phyloP scores from a whole-genome alignment of 257 asterid genomes.

The Primulina huaijiensis region DNA sequence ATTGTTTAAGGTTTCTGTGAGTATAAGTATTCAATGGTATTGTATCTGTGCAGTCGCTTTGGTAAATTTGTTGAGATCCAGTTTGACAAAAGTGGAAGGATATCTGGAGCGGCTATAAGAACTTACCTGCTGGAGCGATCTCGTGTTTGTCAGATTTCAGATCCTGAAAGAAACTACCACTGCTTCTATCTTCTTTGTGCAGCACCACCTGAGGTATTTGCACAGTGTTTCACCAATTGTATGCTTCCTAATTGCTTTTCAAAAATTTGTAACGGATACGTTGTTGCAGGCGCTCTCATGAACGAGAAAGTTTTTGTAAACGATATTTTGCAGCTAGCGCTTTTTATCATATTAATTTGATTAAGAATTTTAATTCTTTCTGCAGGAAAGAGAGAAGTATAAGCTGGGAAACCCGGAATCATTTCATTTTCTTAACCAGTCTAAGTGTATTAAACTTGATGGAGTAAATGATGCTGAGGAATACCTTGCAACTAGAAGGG shows the following conservation, averaged over 20 bases:
- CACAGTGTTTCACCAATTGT: not conserved
- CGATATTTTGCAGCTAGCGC: constrained; percentile 12
- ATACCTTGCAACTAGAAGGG: constrained; percentile 93
- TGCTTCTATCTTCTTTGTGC: constrained; percentile 98
- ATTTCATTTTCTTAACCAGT: constrained; percentile 89
- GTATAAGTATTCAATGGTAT: constrained; percentile 21
- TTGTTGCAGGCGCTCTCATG: constrained; percentile 17
- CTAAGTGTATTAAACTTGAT: constrained; percentile 75
- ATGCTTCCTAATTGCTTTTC: constrained; percentile 13
- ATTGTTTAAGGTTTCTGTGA: constrained; percentile 12
- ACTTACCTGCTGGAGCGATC: constrained; percentile 98
- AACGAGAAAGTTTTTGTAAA: constrained; percentile 1
- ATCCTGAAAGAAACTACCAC: constrained; percentile 97
- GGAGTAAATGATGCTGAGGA: constrained; percentile 90
- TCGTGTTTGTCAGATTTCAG: constrained; percentile 94
- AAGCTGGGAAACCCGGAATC: constrained; percentile 72
- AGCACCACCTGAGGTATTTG: constrained; percentile 83
- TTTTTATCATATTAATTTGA: constrained; percentile 22
- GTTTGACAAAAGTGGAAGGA: constrained; percentile 93
- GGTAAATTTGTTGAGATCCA: constrained; percentile 99
- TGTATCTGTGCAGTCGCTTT: constrained; percentile 66
- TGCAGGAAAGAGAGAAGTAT: constrained; percentile 79
- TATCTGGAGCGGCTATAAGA: constrained; percentile 98
- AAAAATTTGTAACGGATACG: constrained; percentile 12
- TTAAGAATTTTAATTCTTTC: constrained; percentile 21